Conservation (phyloP, 1,284 basidiomycete genomes). For the Pyrrhoderma noxium region DNA sequence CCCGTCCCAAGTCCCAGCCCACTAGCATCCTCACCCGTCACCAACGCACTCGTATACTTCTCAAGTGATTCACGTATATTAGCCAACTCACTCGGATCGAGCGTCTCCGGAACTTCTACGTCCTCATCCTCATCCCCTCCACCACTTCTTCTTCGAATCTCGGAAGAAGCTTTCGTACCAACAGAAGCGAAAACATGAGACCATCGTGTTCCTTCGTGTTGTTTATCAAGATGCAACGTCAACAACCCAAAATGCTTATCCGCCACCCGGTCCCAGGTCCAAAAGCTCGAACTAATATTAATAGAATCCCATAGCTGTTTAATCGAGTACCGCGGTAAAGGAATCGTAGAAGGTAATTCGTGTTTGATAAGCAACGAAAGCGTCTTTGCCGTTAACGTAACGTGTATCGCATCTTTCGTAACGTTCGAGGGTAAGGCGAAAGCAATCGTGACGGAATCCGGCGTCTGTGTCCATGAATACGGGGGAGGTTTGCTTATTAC, state of each 20-base stretch:
- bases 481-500: slow-evolving; percentile 47
- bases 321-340: slow-evolving; percentile 52
- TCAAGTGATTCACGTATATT: slow-evolving; percentile 75
- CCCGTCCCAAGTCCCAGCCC: slow-evolving; percentile 54
- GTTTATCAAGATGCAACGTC: slow-evolving; percentile 81
- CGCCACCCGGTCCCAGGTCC: slow-evolving; percentile 81
- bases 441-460: slow-evolving; percentile 74
- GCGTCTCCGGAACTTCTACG: slow-evolving; percentile 79
- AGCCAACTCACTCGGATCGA: slow-evolving; percentile 78
- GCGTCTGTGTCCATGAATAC: slow-evolving; percentile 88
- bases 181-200: slow-evolving; percentile 65
- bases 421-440: slow-evolving; percentile 74
- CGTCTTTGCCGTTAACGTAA: slow-evolving; percentile 57
- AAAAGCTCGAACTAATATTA: slow-evolving; percentile 65
- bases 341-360: slow-evolving; percentile 29
- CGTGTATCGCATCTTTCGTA: slow-evolving; percentile 53
- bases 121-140: slow-evolving; percentile 27
- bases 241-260: slow-evolving; percentile 61
- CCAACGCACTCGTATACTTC: slow-evolving; percentile 69
- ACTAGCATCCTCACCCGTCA: slow-evolving; percentile 47
- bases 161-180: slow-evolving; percentile 26
- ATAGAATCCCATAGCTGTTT: slow-evolving; percentile 74
- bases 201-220: slow-evolving; percentile 77
- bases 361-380: slow-evolving; percentile 58
- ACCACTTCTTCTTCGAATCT: slow-evolving; percentile 24